Conservation (phyloP, 805 yeast species). For the Myxozyma neglecta region DNA sequence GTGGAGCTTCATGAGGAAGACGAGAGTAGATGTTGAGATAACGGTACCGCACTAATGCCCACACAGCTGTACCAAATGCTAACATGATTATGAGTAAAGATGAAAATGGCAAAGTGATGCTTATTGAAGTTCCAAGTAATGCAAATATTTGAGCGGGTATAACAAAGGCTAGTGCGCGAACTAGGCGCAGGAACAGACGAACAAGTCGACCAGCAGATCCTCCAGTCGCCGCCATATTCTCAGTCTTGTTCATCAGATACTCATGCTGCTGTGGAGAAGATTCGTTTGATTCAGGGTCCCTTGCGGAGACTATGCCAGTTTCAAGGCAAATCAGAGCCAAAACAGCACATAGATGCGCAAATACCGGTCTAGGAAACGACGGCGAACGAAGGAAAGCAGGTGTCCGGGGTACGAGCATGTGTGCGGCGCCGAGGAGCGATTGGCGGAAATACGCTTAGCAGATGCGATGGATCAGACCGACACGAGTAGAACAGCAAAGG, state of each 20-base stretch:
- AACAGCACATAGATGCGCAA: too few species aligned
- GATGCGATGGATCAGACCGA: not conserved
- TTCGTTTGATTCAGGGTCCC: too few species aligned
- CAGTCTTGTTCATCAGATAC: too few species aligned
- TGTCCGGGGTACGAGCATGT: not conserved
- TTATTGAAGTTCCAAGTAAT: conserved; percentile 24
- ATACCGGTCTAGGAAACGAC: too few species aligned
- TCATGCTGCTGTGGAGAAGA: too few species aligned
- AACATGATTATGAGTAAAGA: conserved; percentile 33
- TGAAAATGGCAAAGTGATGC: conserved; percentile 31
- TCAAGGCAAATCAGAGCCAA: too few species aligned
- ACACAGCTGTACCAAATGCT: conserved; percentile 42
- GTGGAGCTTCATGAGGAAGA: conserved; percentile 48
- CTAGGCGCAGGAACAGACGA: conserved; percentile 1
- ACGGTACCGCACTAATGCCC: conserved; percentile 59
- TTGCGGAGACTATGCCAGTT: too few species aligned
- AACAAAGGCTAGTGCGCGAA: conserved; percentile 7
- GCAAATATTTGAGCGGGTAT: conserved; percentile 15
- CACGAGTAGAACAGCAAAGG: not conserved
- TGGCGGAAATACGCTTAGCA: not conserved
- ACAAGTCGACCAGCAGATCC: conserved; percentile 11
- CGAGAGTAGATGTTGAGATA: conserved; percentile 65
- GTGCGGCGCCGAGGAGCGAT: conserved; percentile 1
- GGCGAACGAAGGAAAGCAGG: not conserved
- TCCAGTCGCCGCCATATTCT: not conserved